Evolutionary conservation across 352 stramenopile genomes (phyloP).

Genomic region (Thalassiosira oceanica): DNA sequence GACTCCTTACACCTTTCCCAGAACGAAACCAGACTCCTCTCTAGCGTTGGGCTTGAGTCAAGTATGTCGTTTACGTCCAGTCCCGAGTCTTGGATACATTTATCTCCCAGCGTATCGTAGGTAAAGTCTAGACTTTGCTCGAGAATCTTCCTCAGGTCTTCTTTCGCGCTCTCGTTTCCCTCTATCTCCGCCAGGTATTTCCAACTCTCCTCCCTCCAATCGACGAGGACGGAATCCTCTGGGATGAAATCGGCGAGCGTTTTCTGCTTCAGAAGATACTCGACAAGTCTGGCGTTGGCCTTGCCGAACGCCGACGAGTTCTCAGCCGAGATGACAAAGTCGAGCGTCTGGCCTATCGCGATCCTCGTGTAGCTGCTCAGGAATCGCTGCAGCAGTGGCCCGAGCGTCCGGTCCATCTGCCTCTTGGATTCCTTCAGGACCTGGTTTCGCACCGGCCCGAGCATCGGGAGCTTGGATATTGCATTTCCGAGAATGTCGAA

Average conservation of each 20-base stretch:
- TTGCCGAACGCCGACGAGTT: constrained; percentile 56
- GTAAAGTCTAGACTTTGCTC: constrained; percentile 37
- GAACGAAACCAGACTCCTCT: constrained; percentile 41
- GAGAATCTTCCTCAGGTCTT: constrained; percentile 36
- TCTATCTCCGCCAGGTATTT: constrained; percentile 39
- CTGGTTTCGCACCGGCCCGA: constrained; percentile 67
- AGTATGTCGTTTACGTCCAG: constrained; percentile 36
- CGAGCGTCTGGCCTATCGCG: constrained; percentile 45
- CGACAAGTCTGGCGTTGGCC: constrained; percentile 54
- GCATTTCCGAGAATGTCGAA: constrained; percentile 69
- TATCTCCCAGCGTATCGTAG: constrained; percentile 47
- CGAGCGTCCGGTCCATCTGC: constrained; percentile 57
- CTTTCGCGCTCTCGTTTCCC: constrained; percentile 7
- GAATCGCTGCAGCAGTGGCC: constrained; percentile 56
- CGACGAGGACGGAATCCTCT: constrained; percentile 24
- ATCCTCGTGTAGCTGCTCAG: constrained; percentile 58
- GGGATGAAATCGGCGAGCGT: constrained; percentile 39
- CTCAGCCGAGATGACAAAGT: constrained; percentile 54
- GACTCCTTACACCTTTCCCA: constrained; percentile 17
- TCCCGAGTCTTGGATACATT: constrained; percentile 37
- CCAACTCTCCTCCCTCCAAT: constrained; percentile 48
- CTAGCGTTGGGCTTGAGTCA: constrained; percentile 55
- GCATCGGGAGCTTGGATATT: constrained; percentile 54
- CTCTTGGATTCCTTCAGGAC: constrained; percentile 59
- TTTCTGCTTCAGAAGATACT: constrained; percentile 50